Base-by-base conservation (phyloP, 805 yeast genomes). In the Dipodascus geniculatus region DNA sequence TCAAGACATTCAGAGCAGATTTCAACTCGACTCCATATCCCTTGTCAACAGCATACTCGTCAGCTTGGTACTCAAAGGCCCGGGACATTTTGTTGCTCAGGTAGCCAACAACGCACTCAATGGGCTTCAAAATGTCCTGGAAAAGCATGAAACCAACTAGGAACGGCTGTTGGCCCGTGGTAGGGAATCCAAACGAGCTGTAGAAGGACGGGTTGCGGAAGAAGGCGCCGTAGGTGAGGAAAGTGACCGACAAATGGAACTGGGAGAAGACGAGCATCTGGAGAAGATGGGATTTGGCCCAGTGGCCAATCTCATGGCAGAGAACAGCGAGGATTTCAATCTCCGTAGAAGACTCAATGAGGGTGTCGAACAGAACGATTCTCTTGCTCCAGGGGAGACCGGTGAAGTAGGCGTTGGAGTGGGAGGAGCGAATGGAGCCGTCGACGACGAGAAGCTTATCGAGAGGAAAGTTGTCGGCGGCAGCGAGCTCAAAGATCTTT, bases 261-360 rank as follows among this genome's bases (percentile, higher is more conserved):
- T 87, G 90, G 49, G 80, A 74, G 57, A 83, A 76, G 3, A 77
- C 63, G 63, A 93, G 70, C 76, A 84, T 78, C 65, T 82, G 82
- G n/a, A 90, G 74, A 57, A 90, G 84, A 68, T 93, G 99, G 55
- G 85, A 82, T 67, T 85, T 76, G 62, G 84, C 83, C 99, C 99
- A 93, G 68, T 93, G 99, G 51, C 99, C 99, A 61, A 93, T 84
- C 73, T 93, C 99, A 66, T 93, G 99, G n/a, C 96, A 98, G 59
- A 91, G 75, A 1, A 93, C 96, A 52, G 98, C 97, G 52, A 89
- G 87, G 44, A 89, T 87, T 69, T 93, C 95, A 48, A 77, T 78
- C 24, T 80, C 77, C 28, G 89, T 71, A 33, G 89, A 82, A 55
- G 87, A 84, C 57, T 86, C 81, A 58, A 93, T 83, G 71, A 93